phyloP scores from a whole-genome alignment of 768 basidiomycete genomes.

The Mycena latifolia region DNA sequence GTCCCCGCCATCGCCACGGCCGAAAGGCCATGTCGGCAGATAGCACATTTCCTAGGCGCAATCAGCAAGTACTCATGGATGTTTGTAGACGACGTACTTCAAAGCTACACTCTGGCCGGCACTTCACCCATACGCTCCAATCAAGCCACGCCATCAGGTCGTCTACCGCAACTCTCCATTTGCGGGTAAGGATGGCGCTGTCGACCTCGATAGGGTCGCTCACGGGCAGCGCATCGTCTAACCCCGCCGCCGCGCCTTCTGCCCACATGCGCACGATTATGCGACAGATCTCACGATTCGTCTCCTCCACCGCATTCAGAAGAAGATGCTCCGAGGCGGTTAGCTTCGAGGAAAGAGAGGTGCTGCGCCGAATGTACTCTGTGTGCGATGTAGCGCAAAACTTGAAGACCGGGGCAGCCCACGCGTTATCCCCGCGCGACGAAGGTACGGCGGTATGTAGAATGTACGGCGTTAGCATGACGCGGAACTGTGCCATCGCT shows the following conservation, averaged over 20 bases:
- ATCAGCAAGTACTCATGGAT: background rate
- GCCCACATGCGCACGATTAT: constrained; percentile 36
- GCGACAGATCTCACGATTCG: constrained; percentile 40
- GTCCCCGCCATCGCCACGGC: constrained; percentile 5
- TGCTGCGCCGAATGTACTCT: constrained; percentile 34
- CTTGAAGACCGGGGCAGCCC: constrained; percentile 52
- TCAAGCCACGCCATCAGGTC: constrained; percentile 40
- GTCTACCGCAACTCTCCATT: constrained; percentile 29
- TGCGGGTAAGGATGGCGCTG: constrained; percentile 7
- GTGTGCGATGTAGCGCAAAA: constrained; percentile 50
- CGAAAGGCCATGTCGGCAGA: constrained; percentile 39
- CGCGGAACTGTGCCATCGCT: constrained; percentile 43
- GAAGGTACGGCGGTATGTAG: constrained; percentile 38
- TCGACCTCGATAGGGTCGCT: constrained; percentile 15
- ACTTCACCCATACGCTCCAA: constrained; percentile 41
- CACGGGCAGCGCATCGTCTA: constrained; percentile 29
- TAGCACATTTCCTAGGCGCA: constrained; percentile 38
- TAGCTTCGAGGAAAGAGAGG: constrained; percentile 27
- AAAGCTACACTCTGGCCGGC: constrained; percentile 38
- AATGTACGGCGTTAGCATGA: constrained; percentile 50
- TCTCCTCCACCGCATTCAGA: constrained; percentile 33
- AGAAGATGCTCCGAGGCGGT: constrained; percentile 37
- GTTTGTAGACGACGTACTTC: constrained; percentile 25
- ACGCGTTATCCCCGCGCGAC: constrained; percentile 33
- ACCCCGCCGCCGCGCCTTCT: constrained; percentile 34